phyloP scores from a whole-genome alignment of 805 yeast genomes.

The Blastobotrys peoriensis region DNA sequence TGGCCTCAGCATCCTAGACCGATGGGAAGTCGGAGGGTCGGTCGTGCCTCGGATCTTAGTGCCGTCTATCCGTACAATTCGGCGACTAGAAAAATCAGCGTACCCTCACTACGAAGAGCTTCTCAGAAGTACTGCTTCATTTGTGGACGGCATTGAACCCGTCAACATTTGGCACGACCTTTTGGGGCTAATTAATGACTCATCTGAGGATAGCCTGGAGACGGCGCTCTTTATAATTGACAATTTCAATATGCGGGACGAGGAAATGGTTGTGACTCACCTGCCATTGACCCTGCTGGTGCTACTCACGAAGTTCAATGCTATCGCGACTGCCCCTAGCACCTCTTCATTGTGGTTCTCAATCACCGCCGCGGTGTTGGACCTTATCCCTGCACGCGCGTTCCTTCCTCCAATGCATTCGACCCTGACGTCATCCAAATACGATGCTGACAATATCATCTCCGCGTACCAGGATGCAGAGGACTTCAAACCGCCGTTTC shows the following conservation, averaged over 20 bases:
- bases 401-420: conserved; percentile 39
- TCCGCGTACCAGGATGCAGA: not conserved
- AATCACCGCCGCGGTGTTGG: conserved; percentile 41
- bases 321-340: conserved; percentile 3
- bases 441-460: not conserved
- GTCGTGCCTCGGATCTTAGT: conserved; percentile 65
- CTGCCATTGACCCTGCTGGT: conserved; percentile 63
- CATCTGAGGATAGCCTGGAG: conserved; percentile 32
- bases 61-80: conserved; percentile 54
- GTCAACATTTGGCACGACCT: conserved; percentile 67
- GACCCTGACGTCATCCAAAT: not conserved
- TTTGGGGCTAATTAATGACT: conserved; percentile 34
- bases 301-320: conserved; percentile 9
- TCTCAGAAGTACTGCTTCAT: conserved; percentile 52
- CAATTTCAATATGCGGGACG: conserved; percentile 73
- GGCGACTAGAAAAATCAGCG: conserved; percentile 19
- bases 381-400: conserved; percentile 57
- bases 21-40: conserved; percentile 87
- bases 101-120: conserved; percentile 34
- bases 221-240: conserved; percentile 54
- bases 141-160: conserved; percentile 86
- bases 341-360: conserved; percentile 32
- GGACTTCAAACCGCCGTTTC: not conserved
- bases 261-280: conserved; percentile 74
- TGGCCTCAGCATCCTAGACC: conserved; percentile 71